Evolutionary conservation across 2,329 filamentous ascomycete species (phyloP), one percentile per base, ranked within the genome.

Genomic region (Fusarium avenaceum): DNA sequence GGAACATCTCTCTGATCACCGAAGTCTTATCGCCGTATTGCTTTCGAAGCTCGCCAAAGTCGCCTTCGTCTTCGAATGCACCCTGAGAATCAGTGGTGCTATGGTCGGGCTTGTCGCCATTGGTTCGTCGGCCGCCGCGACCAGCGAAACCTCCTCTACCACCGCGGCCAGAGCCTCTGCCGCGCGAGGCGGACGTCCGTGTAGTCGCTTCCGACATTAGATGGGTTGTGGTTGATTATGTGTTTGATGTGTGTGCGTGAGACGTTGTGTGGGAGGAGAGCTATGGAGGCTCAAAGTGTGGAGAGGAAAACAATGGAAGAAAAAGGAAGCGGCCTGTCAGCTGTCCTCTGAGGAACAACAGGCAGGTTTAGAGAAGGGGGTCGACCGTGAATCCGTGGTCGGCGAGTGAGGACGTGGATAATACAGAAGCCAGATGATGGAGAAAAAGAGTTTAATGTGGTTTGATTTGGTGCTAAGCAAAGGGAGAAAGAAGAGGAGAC

Each of bases 131-230:
- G 81, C 92, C 89, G 76, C 88, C 88, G 80, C 89, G 88, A 84
- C 91, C 86, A 76, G 86, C 88, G 80, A 90, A 91, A 73, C 90
- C 91, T 80, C 90, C 90, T 83, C 92, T 87, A 78, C 93, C 94
- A 79, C 94, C 94, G 81, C 95, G 91, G 82, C 90, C 87, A 80
- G 93, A 91, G 84, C 93, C 93, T 88, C 96, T 92, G 83, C 95
- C 94, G 84, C 95, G 93, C 85, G 89, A 82, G 83, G 92, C 89
- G 81, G 90, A 87, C 80, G 92, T 87, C 87, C 94, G 89, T 83
- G 91, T 88, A 86, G 94, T 91, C 84, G 92, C 89, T 88, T 98
- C 95, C 87, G 96, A 97, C 96, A 98, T 98, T 84, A 80, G 82
- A 79, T 76, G 78, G 76, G 74, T 79, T 80, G 75, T 72, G 79